A percentile compares a stretch with the other conserved stretches of the same genome.
Conservation (phyloP, 2,329 filamentous ascomycete genomes). For the Knufia fluminis region DNA sequence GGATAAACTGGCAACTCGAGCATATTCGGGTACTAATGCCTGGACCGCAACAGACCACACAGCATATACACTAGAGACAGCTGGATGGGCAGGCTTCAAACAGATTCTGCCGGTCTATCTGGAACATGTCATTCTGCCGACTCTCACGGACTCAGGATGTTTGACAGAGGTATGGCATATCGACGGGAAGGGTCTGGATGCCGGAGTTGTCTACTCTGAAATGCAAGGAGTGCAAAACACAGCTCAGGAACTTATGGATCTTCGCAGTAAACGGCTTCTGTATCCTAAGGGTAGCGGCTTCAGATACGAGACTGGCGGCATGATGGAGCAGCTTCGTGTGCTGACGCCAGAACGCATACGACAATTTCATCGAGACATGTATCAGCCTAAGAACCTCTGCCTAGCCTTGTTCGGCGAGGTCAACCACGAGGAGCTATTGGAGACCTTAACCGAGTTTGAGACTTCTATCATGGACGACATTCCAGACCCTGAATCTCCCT, state of each 20-base stretch:
- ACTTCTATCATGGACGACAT: conserved; percentile 75
- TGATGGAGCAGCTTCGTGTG: conserved; percentile 83
- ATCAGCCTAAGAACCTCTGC: conserved; percentile 91
- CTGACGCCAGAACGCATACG: conserved; percentile 83
- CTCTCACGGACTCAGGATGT: conserved; percentile 83
- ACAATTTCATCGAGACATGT: conserved; percentile 94
- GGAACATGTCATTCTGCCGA: conserved; percentile 86
- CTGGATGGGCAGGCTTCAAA: conserved; percentile 93
- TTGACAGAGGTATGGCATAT: conserved; percentile 95
- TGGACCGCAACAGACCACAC: conserved; percentile 97
- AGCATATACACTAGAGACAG: conserved; percentile 87
- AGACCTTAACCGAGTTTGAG: conserved; percentile 81
- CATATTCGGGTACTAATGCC: conserved; percentile 90
- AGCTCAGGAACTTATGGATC: conserved; percentile 75
- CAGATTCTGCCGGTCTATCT: conserved; percentile 91
- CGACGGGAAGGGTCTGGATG: conserved; percentile 87
- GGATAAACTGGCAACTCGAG: conserved; percentile 84
- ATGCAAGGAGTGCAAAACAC: conserved; percentile 95
- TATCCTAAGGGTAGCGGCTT: conserved; percentile 89
- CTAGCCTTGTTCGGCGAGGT: conserved; percentile 87
- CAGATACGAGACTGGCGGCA: conserved; percentile 93
- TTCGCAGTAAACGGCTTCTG: conserved; percentile 66
- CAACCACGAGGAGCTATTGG: conserved; percentile 67
- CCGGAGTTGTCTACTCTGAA: conserved; percentile 94
- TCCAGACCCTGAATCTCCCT: conserved; percentile 63